Base-by-base conservation (phyloP, 768 basidiomycete genomes). In the Rhodotorula kratochvilovae region DNA sequence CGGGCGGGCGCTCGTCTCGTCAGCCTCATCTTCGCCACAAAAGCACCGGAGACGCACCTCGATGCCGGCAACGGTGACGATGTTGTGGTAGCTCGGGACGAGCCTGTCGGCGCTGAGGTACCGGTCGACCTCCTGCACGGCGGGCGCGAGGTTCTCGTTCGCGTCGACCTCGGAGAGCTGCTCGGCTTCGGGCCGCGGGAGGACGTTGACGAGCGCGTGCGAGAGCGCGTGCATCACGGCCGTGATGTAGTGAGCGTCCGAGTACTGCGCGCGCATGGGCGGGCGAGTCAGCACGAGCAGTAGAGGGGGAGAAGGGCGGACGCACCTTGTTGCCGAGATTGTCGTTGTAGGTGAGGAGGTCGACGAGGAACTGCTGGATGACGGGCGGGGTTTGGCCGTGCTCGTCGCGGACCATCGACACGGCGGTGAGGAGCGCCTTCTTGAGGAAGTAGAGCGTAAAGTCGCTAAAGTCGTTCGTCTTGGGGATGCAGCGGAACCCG, bases 81-180 rank as follows among this genome's bases (percentile, higher is more conserved):
- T 87, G 78, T 99, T 99, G 76, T 95, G 92, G 59, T 88, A 87
- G 2, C 94, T 95, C 16, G 96, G 92, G 67, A 97, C 93, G 25
- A 98, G 84, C 65, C 93, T 85, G 80, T 99, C 96, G 88, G 96
- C 92, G 77, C 88, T 91, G 67, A 92, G 88, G 81, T 94, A 95
- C 55, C 95, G 86, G 77, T 92, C 90, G 43, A 97, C 86, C 79
- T 95, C 92, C 29, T 87, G 84, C 56, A 89, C 79, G 4, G 89
- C 90, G 75, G 89, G 87, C 76, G 88, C 87, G 60, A 94, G 59
- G 66, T 69, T 66, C 48, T 86, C 85, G 36, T 82, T 82, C 74
- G 90, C 90, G 35, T 63, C 72, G 21, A 62, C 39, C 63, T 74
- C 73, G 64, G 73, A 68, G 11, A 46, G 31, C 17, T 67, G 36